Evolutionary conservation across 2,329 filamentous ascomycete genomes (phyloP), one percentile per base, ranked within the genome.

Genomic region (Nemania sp.): DNA sequence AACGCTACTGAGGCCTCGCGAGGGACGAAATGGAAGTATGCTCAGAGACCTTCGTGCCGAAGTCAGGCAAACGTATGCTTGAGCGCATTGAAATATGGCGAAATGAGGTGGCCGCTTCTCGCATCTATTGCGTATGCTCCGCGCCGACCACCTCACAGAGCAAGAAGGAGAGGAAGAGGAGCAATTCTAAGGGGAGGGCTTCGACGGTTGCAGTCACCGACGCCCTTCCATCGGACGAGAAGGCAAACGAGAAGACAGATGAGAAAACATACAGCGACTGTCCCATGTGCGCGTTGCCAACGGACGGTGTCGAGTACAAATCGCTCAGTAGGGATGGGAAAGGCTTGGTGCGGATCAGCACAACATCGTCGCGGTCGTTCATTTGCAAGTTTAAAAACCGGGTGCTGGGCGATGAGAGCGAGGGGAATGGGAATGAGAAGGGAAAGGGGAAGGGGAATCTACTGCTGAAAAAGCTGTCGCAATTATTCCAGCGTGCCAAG

Each of bases 71-170:
- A 38, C 64, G 62, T 32, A 77, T 74, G 65, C 66, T 73, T 47
- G 64, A 70, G 57, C 81, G 82, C 75, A 85, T 87, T 70, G 76
- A 83, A 66, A 79, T 83, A 67, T 88, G 86, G 86, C 82, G 83
- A 63, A 77, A 77, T 60, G 86, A 87, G 76, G 83, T 87, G 55
- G 78, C 79, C 41, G 74, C 77, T 24, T 77, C 79, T 55, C 75
- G 74, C 41, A 73, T 75, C 22, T 76, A 77, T 15, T 81, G 81
- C 72, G 73, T 70, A 58, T 79, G 78, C 62, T 75, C 77, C 5
- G 73, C 72, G 24, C 77, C 76, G 53, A 74, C 79, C 61, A 38
- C 35, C n/a, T n/a, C n/a, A n/a, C n/a, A n/a, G n/a, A n/a, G n/a
- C n/a, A n/a, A n/a, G n/a, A n/a, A n/a, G n/a, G n/a, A n/a, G n/a